Base-by-base conservation (phyloP, 768 basidiomycete genomes). In the Mycena galericulata region DNA sequence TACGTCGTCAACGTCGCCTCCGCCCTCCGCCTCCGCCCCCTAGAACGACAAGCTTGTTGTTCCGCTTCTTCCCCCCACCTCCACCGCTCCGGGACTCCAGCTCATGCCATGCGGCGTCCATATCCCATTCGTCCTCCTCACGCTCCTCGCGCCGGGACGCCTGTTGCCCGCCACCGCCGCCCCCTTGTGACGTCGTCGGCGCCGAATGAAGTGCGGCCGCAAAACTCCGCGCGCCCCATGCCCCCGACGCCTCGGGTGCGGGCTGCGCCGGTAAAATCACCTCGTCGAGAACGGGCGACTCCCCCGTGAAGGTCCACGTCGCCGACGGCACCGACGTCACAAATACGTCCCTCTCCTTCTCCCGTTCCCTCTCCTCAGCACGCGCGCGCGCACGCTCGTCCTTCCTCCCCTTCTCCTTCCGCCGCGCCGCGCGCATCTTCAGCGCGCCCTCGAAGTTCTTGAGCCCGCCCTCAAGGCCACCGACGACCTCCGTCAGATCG, bases 371-470 rank as follows among this genome's bases (percentile, higher is more conserved):
- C 74, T 92, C 91, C 79, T 98, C 97, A 27, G 92, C 93, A 18
- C 88, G 84, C 1, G 82, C 82, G 56, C 90, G 90, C 3, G 97
- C 97, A 50, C 90, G 87, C 77, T 98, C 96, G 75, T 99, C 97
- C 76, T 91, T 94, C 77, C 87, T 85, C 56, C 85, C 90, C 81
- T 93, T 94, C 79, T 97, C 95, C 77, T 90, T 90, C 71, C 95
- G 85, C 70, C 92, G 87, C 12, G 87, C 77, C 1, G 90, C 85
- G 32, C 97, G 90, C 79, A 88, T 87, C 79, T 89, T 92, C 62
- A 99, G 83, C 32, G 94, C 88, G 2, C 87, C 88, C 75, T 96
- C 95, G 73, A 98, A 99, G 64, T 87, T 91, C 83, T 88, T 91
- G 61, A 98, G 77, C 0, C 92, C 90, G 14, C 91, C 91, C 17